phyloP scores from a whole-genome alignment of 139 green algal genomes.

The Chlamydomonas sphaeroides region DNA sequence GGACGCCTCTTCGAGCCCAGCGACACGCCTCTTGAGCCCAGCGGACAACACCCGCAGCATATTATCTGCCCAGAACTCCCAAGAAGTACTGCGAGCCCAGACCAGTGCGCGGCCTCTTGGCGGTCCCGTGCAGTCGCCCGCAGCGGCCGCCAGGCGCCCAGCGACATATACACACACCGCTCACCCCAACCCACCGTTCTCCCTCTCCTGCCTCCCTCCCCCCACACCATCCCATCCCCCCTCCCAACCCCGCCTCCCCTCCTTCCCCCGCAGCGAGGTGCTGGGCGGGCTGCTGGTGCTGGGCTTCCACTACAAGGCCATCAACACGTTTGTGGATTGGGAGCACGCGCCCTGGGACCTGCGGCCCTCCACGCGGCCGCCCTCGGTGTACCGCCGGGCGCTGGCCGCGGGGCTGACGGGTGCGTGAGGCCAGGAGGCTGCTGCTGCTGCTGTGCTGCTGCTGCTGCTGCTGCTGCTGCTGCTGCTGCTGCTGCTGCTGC shows the following conservation, averaged over 20 bases:
- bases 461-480: too few species aligned
- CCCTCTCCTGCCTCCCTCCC: not conserved
- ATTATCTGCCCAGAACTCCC: too few species aligned
- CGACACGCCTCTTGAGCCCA: too few species aligned
- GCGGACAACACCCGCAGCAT: too few species aligned
- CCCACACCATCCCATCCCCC: not conserved
- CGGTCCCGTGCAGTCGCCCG: too few species aligned
- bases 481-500: too few species aligned
- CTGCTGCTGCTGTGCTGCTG: too few species aligned
- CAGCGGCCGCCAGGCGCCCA: too few species aligned
- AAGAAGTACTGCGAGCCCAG: too few species aligned
- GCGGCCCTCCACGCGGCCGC: not conserved
- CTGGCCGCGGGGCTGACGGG: constrained; percentile 76
- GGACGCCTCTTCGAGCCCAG: too few species aligned
- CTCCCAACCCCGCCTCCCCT: not conserved
- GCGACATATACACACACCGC: too few species aligned
- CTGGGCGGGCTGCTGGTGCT: constrained; percentile 73
- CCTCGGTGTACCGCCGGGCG: constrained; percentile 72
- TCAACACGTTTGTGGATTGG: constrained; percentile 73
- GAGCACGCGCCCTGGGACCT: constrained; percentile 42
- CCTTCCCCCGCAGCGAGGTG: constrained; percentile 58
- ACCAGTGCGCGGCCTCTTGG: too few species aligned
- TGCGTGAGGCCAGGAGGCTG: constrained; percentile 31
- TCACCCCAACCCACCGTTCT: not conserved
- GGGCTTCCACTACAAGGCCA: constrained; percentile 71